Base-by-base conservation (phyloP, 2,329 filamentous ascomycete species). In the Paramyrothecium roridum region DNA sequence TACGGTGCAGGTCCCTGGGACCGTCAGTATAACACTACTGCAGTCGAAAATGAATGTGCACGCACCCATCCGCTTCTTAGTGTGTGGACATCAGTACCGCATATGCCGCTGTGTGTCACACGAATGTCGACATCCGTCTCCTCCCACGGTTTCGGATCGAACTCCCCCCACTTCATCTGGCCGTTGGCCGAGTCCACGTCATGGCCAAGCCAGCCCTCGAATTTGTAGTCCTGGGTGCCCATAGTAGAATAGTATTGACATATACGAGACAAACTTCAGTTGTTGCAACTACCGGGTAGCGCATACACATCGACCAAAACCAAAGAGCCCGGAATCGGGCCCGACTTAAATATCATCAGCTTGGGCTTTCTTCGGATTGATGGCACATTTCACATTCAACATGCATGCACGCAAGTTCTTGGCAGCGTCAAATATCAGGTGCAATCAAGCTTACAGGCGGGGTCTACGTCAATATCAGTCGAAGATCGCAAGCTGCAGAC, bases 81-180 rank as follows among this genome's bases (percentile, higher is more conserved):
- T 7, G 73, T 79, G 70, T 87, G 83, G 48, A 86, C 46, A 62
- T 87, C 84, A 1, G 78, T 80, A 50, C 82, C 84, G 67, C 85
- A 88, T 63, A 88, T 79, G 57, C 85, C 85, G 65, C 84, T 87
- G 72, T 87, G 83, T 2, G 81, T 80, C 60, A 89, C 71, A 65
- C 82, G 74, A 62, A 89, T 84, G 66, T 88, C 85, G 54, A 88
- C 71, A 61, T 87, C 84, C 34, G 77, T 81, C 67, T 87, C 84
- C 51, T 84, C 80, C 82, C 83, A 87, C 30, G 73, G 70, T 74
- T 87, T 88, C 48, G 84, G 84, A 69, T 83, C 75, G 56, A 81
- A 87, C 57, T 80, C 69, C 37, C 70, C 71, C 79, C 79, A 82
- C 43, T 73, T 67, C 79, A 82, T 81, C 54, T 81, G 81, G 54